Evolutionary conservation across 768 basidiomycete species (phyloP).

Genomic region (Rhodotorula kratochvilovae): DNA sequence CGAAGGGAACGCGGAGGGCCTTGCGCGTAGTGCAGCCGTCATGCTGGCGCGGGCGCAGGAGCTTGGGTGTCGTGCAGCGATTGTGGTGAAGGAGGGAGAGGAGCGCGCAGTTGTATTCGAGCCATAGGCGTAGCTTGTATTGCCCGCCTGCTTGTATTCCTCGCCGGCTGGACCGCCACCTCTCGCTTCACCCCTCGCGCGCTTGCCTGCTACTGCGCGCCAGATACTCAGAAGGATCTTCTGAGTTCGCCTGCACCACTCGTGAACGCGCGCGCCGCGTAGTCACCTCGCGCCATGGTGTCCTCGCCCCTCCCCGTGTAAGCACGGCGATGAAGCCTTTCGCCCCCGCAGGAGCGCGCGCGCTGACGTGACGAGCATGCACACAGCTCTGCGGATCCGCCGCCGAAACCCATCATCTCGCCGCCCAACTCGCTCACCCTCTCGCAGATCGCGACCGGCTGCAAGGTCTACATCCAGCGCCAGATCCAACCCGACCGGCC

Average conservation of each 20-base stretch:
- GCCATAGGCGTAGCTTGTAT: not conserved
- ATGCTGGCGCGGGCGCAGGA: not conserved
- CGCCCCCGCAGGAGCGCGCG: not conserved
- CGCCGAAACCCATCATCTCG: conserved; percentile 38
- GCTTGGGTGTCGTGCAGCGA: no score
- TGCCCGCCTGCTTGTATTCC: not conserved
- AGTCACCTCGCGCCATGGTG: not conserved
- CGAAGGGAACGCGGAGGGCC: not conserved
- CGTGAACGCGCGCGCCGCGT: not conserved
- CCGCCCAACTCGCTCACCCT: conserved; percentile 38
- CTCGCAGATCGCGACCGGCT: conserved; percentile 54
- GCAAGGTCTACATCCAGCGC: conserved; percentile 88
- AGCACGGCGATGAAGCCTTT: not conserved
- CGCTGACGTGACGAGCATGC: no score
- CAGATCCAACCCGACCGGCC: conserved; percentile 61
- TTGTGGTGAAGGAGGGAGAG: no score
- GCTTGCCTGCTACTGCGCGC: not conserved
- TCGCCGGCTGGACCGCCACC: no score
- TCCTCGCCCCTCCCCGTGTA: not conserved
- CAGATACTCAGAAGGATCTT: rapidly evolving
- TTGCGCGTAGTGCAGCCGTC: not conserved
- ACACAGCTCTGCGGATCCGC: conserved; percentile 1
- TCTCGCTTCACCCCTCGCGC: not conserved
- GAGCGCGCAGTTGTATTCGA: not conserved
- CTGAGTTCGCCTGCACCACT: rapidly evolving